These are phyloP conservation scores for Mycena alexandri DNA, from an alignment of 768 basidiomycete species.

Conservation along the genomic window DNA sequence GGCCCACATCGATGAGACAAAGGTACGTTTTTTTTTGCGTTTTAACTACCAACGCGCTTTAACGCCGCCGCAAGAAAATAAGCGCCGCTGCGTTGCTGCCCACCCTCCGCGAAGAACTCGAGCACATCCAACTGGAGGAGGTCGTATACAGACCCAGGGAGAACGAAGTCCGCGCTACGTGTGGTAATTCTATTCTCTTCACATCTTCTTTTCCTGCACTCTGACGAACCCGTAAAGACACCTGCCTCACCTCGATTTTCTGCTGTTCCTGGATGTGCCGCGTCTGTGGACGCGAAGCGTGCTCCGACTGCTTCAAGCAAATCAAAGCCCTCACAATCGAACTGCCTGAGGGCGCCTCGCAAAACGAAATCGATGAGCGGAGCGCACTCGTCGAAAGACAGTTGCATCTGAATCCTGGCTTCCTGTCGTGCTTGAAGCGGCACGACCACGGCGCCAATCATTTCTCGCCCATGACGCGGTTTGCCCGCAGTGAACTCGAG, in stretches of 20 bases:
- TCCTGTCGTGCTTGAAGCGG: conserved; percentile 77
- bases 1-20: conserved; percentile 67
- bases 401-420: conserved; percentile 77
- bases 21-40: conserved; percentile 58
- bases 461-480: conserved; percentile 87
- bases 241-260: conserved; percentile 94
- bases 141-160: conserved; percentile 83
- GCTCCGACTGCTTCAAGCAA: conserved; percentile 83
- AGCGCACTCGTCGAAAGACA: conserved; percentile 70
- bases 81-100: conserved; percentile 79
- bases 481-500: conserved; percentile 72
- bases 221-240: conserved; percentile 66
- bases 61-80: conserved; percentile 60
- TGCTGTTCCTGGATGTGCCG: conserved; percentile 92
- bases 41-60: conserved; percentile 15
- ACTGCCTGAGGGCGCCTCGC: conserved; percentile 56
- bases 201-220: conserved; percentile 2
- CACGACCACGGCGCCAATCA: conserved; percentile 76
- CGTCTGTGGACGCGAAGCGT: conserved; percentile 91
- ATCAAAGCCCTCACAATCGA: conserved; percentile 74
- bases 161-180: conserved; percentile 86
- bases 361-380: conserved; percentile 62
- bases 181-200: conserved; percentile 68
- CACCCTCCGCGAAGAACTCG: conserved; percentile 71
- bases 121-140: conserved; percentile 67